A percentile compares a stretch with the other conserved stretches of the same genome.
Evolutionary conservation across 495 filamentous ascomycete species (phyloP).

Genomic region (Xylaria intraflava): DNA sequence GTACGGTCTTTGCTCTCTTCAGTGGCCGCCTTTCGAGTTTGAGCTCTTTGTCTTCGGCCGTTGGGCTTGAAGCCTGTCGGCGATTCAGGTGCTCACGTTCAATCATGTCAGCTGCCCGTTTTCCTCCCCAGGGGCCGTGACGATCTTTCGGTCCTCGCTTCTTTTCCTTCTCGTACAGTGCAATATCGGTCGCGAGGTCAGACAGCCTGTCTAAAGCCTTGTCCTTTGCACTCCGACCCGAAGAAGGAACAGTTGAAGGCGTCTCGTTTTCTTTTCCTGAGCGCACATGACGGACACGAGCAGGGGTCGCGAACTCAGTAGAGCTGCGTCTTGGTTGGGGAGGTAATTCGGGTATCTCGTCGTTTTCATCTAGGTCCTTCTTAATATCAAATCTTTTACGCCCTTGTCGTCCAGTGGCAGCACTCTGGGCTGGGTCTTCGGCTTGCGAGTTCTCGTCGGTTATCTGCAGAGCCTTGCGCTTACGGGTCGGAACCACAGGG

Average conservation of each 20-base stretch:
- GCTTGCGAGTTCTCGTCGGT: slow-evolving; percentile 33
- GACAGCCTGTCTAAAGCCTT: slow-evolving; percentile 71
- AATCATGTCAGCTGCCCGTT: slow-evolving; percentile 50
- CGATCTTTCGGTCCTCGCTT: slow-evolving; percentile 69
- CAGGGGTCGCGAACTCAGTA: slow-evolving; percentile 33
- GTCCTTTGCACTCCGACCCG: slow-evolving; percentile 81
- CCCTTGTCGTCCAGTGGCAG: slow-evolving; percentile 20
- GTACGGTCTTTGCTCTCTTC: slow-evolving; percentile 57
- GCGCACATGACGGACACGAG: slow-evolving; percentile 34
- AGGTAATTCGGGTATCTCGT: slow-evolving; percentile 18
- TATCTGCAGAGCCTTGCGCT: slow-evolving; percentile 33
- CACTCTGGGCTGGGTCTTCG: slow-evolving; percentile 17
- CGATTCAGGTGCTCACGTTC: slow-evolving; percentile 40
- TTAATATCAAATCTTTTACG: slow-evolving; percentile 30
- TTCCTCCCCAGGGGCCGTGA: slow-evolving; percentile 64
- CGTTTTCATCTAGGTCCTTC: slow-evolving; percentile 22
- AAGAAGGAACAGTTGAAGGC: slow-evolving; percentile 56
- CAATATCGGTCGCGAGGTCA: slow-evolving; percentile 71
- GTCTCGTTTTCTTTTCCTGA: slow-evolving; percentile 81
- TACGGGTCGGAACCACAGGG: slow-evolving; percentile 29
- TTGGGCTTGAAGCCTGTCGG: slow-evolving; percentile 28
- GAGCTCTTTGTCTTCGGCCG: slow-evolving; percentile 43
- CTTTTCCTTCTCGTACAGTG: slow-evolving; percentile 86
- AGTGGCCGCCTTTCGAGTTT: slow-evolving; percentile 43
- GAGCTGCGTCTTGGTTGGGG: slow-evolving; percentile 14